phyloP scores from a whole-genome alignment of 257 asterid species.

The Gentiana macrophylla region DNA sequence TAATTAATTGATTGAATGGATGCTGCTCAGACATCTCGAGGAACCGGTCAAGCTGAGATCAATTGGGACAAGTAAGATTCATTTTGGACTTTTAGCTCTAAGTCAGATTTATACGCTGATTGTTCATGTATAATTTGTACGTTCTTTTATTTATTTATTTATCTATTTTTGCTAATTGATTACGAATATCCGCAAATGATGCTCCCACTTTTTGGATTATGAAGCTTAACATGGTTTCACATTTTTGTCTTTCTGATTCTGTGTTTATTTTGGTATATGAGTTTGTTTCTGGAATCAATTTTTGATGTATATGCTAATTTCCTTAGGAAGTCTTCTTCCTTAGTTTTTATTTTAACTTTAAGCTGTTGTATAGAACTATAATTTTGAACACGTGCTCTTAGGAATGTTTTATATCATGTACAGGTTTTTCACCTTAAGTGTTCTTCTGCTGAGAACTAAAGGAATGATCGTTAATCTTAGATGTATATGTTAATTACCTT shows the following conservation, averaged over 20 bases:
- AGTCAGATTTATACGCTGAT: background rate
- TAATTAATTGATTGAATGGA: constrained; percentile 26
- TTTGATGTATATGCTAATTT: no score
- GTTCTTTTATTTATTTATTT: background rate
- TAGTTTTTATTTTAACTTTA: no score
- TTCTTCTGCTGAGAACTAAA: no score
- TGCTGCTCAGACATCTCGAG: constrained; percentile 29
- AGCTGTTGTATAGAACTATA: no score
- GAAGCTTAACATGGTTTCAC: background rate
- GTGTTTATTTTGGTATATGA: background rate
- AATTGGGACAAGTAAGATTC: constrained; percentile 79
- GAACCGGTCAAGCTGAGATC: constrained; percentile 53
- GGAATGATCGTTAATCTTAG: no score
- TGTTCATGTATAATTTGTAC: background rate
- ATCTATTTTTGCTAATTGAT: background rate
- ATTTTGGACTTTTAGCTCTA: background rate
- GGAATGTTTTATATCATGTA: no score
- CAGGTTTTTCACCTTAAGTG: no score
- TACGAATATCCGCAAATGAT: background rate
- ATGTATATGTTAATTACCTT: no score
- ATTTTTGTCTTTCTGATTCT: background rate
- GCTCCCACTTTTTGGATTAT: background rate
- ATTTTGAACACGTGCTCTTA: no score
- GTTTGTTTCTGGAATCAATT: no score
- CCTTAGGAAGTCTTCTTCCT: no score